Percentiles rank a stretch among this genome's conserved stretches.
These are phyloP conservation scores for Eremomyces bilateralis DNA, from an alignment of 495 filamentous ascomycete genomes.

Conservation along the genomic window DNA sequence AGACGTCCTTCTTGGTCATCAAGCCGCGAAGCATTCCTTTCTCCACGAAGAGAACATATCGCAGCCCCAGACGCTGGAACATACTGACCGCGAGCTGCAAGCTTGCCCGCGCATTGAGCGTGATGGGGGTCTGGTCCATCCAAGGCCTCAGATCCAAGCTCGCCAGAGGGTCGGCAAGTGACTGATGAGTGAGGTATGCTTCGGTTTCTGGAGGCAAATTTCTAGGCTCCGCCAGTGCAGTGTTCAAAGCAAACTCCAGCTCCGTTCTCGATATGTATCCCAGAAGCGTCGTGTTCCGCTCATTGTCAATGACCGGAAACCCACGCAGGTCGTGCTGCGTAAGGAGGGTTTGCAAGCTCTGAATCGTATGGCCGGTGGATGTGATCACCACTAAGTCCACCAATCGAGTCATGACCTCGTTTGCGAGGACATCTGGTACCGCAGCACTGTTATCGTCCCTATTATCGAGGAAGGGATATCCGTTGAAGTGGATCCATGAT, in stretches of 20 bases:
- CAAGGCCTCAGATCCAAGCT: slow-evolving; percentile 78
- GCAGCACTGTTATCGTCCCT: slow-evolving; percentile 46
- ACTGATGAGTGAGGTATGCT: slow-evolving; percentile 64
- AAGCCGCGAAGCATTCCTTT: slow-evolving; percentile 64
- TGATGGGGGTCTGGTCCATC: slow-evolving; percentile 98
- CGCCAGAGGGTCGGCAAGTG: slow-evolving; percentile 52
- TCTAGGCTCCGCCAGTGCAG: slow-evolving; percentile 26
- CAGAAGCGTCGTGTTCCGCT: slow-evolving; percentile 48
- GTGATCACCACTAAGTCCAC: slow-evolving; percentile 80
- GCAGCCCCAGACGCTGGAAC: slow-evolving; percentile 80
- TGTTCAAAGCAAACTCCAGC: slow-evolving; percentile 55
- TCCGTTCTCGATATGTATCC: slow-evolving; percentile 92
- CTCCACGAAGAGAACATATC: slow-evolving; percentile 76
- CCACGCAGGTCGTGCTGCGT: slow-evolving; percentile 59
- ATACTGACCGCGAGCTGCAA: slow-evolving; percentile 68
- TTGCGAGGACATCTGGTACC: slow-evolving; percentile 62
- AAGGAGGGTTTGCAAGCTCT: slow-evolving; percentile 45
- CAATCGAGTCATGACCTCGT: slow-evolving; percentile 73
- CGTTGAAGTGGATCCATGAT: slow-evolving; percentile 88
- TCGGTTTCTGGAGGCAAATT: slow-evolving; percentile 48
- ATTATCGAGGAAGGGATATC: slow-evolving; percentile 91
- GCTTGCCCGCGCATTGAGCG: slow-evolving; percentile 48
- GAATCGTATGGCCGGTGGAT: slow-evolving; percentile 70
- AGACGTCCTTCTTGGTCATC: slow-evolving; percentile 96
- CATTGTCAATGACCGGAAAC: slow-evolving; percentile 73